phyloP scores from a whole-genome alignment of 345 rosid species.

The Euphorbia pulcherrima region DNA sequence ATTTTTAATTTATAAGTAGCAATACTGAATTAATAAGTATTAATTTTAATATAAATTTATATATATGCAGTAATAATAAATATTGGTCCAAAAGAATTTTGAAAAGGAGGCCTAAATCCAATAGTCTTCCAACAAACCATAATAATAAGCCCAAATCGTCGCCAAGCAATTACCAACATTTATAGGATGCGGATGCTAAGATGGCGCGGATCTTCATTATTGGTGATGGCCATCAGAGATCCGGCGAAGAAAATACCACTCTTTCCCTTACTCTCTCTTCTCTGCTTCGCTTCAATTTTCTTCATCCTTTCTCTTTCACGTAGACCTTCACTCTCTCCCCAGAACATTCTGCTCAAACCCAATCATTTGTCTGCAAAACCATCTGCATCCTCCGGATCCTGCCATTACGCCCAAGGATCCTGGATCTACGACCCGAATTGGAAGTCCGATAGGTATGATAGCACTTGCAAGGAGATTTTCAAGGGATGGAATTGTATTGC shows the following conservation, averaged over 20 bases:
- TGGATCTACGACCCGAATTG: slow-evolving; percentile 64
- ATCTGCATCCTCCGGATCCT: slow-evolving; percentile 18
- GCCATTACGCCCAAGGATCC: slow-evolving; percentile 65
- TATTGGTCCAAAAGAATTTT: too few species aligned
- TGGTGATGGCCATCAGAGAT: neutral
- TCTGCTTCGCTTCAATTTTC: slow-evolving; percentile 33
- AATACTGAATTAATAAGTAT: too few species aligned
- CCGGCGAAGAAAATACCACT: slow-evolving; percentile 39
- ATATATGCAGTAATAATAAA: too few species aligned
- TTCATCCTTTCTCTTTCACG: slow-evolving; percentile 23
- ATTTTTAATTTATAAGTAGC: too few species aligned
- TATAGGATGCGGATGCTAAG: neutral
- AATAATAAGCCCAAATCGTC: too few species aligned
- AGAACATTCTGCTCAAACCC: slow-evolving; percentile 12
- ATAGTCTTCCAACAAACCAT: too few species aligned
- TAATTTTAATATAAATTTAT: too few species aligned
- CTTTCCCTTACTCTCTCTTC: slow-evolving; percentile 54
- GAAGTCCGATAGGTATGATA: slow-evolving; percentile 41
- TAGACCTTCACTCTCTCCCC: slow-evolving; percentile 16
- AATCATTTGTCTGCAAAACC: slow-evolving; percentile 1
- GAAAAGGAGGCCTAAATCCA: too few species aligned
- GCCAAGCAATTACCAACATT: too few species aligned
- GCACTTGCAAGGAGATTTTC: slow-evolving; percentile 80
- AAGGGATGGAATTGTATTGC: slow-evolving; percentile 90
- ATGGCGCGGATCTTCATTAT: neutral